A percentile compares a stretch with the other conserved stretches of the same genome.
Evolutionary conservation across 441 rosid genomes (phyloP).

Genomic region (Rhodomyrtus psidioides): DNA sequence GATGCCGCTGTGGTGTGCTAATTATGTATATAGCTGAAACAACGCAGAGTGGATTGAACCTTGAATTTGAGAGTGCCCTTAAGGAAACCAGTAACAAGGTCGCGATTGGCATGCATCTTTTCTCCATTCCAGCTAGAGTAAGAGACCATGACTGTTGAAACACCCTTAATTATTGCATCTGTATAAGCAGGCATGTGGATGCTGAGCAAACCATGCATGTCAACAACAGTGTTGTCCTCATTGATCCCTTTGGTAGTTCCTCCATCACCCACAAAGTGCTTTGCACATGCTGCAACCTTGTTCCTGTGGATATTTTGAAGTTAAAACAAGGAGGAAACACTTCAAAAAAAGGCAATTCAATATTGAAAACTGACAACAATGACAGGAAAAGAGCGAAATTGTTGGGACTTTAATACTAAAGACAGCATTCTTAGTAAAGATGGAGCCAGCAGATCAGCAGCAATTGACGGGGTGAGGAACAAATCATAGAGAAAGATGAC

Average conservation of each 20-base stretch:
- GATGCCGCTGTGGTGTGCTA: background rate
- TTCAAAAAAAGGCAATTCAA: background rate
- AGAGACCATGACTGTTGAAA: slow-evolving; percentile 64
- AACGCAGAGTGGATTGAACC: slow-evolving; percentile 14
- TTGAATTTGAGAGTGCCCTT: slow-evolving; percentile 53
- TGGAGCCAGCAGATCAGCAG: background rate
- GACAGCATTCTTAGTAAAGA: background rate
- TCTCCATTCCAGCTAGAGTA: slow-evolving; percentile 68
- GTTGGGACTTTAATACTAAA: background rate
- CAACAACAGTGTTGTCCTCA: slow-evolving; percentile 49
- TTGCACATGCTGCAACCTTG: slow-evolving; percentile 62
- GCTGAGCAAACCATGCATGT: slow-evolving; percentile 43
- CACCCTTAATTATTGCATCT: slow-evolving; percentile 53
- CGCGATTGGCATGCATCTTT: slow-evolving; percentile 59
- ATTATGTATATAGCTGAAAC: background rate
- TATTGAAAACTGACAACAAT: background rate
- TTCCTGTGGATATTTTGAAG: slow-evolving; percentile 23
- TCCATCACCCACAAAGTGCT: slow-evolving; percentile 71
- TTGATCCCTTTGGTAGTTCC: slow-evolving; percentile 53
- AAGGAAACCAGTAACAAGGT: slow-evolving; percentile 48
- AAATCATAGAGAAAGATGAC: background rate
- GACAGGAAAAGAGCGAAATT: background rate
- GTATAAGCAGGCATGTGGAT: slow-evolving; percentile 60
- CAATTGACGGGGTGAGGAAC: background rate
- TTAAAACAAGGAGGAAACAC: background rate